Evolutionary conservation across 139 green algal species (phyloP).

Genomic region (Micractinium conductrix): DNA sequence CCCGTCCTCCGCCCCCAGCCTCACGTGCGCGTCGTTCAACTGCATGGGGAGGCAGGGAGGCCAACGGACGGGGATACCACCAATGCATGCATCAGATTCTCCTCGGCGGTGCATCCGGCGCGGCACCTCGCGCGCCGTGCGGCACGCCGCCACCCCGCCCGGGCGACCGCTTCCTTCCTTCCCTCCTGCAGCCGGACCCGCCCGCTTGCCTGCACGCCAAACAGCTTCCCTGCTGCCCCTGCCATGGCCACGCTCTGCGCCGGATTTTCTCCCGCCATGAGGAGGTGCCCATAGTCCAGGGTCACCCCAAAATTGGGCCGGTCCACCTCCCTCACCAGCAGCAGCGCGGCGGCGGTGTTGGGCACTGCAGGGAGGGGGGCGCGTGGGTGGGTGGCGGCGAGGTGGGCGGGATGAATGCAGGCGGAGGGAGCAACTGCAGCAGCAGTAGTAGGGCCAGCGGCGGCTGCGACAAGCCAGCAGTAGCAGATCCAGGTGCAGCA

Average conservation of each 20-base stretch:
- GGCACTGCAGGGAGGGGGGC: too few relatives aligned
- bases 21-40: constrained; percentile 58
- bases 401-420: too few relatives aligned
- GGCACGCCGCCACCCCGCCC: neutral
- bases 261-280: constrained; percentile 73
- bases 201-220: constrained; percentile 47
- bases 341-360: constrained; percentile 56
- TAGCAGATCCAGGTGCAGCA: too few relatives aligned
- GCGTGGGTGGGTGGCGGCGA: too few relatives aligned
- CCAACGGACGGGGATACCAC: neutral
- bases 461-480: too few relatives aligned
- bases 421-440: too few relatives aligned
- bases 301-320: constrained; percentile 71
- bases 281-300: constrained; percentile 70
- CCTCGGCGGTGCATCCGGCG: too few relatives aligned
- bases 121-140: too few relatives aligned
- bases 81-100: neutral
- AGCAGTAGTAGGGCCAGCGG: too few relatives aligned
- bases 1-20: constrained; percentile 74
- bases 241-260: constrained; percentile 58
- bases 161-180: neutral
- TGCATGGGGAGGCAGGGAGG: constrained; percentile 27
- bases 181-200: too few relatives aligned
- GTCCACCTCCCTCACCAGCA: constrained; percentile 51
- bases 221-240: constrained; percentile 52